These are phyloP conservation scores for Diaporthe aspalathi DNA, from an alignment of 2,329 filamentous ascomycete species.

Conservation along the genomic window DNA sequence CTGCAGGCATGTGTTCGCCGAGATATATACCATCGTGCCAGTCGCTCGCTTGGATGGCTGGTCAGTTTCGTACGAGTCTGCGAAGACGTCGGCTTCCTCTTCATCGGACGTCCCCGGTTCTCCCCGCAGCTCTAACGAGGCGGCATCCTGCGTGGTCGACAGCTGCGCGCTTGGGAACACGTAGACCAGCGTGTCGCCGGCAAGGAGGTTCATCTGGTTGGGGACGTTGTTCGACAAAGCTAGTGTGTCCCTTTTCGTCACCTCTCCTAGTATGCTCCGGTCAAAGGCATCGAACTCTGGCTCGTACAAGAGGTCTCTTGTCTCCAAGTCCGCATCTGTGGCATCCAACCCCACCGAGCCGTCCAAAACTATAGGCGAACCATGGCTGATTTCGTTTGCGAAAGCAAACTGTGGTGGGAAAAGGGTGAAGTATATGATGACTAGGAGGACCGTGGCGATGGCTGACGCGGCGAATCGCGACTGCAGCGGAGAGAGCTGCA, in stretches of 20 bases:
- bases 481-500: constrained; percentile 76
- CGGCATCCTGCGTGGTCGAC: constrained; percentile 51
- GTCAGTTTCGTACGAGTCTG: constrained; percentile 37
- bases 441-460: constrained; percentile 68
- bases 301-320: constrained; percentile 58
- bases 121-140: constrained; percentile 34
- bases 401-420: constrained; percentile 70
- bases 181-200: constrained; percentile 73
- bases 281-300: constrained; percentile 72
- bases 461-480: constrained; percentile 77
- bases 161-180: constrained; percentile 70
- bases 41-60: constrained; percentile 45
- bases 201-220: constrained; percentile 66
- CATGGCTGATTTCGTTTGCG: constrained; percentile 63
- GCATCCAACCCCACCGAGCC: constrained; percentile 40
- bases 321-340: constrained; percentile 42
- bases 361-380: constrained; percentile 42
- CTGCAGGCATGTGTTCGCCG: constrained; percentile 86
- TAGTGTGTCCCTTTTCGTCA: constrained; percentile 56
- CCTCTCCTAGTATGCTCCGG: constrained; percentile 71
- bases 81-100: constrained; percentile 37
- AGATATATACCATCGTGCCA: constrained; percentile 75
- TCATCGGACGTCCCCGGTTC: constrained; percentile 32
- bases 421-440: constrained; percentile 71
- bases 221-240: constrained; percentile 74